phyloP scores from a whole-genome alignment of 2,329 filamentous ascomycete species.

The Claviceps sorghi region DNA sequence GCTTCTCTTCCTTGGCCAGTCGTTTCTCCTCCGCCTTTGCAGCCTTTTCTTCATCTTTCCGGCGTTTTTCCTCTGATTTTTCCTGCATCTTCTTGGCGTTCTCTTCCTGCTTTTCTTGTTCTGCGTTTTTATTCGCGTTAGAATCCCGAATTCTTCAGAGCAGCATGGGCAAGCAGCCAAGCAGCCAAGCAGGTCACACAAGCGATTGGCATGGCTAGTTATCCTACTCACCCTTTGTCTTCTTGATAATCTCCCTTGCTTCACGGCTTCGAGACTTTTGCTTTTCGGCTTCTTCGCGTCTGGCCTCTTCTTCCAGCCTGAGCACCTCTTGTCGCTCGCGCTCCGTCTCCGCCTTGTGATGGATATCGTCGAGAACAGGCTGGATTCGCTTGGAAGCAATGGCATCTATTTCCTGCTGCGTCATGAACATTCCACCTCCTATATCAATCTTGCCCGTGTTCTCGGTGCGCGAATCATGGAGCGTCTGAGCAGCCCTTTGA shows the following conservation, averaged over 20 bases:
- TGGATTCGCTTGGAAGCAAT: constrained; percentile 66
- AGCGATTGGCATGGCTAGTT: too few species aligned
- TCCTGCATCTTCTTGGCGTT: constrained; percentile 13
- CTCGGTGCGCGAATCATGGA: constrained; percentile 44
- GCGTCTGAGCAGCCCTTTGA: constrained; percentile 50
- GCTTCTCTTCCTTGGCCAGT: constrained; percentile 27
- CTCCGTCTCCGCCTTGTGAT: constrained; percentile 60
- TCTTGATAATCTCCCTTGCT: constrained; percentile 36
- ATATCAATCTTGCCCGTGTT: constrained; percentile 48
- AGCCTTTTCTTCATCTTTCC: constrained; percentile 28
- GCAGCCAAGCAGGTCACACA: neutral
- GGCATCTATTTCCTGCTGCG: constrained; percentile 61
- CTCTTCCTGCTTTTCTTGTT: constrained; percentile 30
- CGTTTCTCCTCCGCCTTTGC: constrained; percentile 39
- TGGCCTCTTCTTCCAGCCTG: constrained; percentile 43
- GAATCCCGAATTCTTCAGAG: constrained; percentile 1
- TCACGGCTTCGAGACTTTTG: constrained; percentile 37
- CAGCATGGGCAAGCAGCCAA: neutral
- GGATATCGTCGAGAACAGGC: constrained; percentile 74
- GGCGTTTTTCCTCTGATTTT: constrained; percentile 7
- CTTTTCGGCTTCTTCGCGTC: constrained; percentile 34
- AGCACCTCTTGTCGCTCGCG: constrained; percentile 52
- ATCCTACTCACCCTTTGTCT: constrained; percentile 41
- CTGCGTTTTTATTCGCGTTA: constrained; percentile 14
- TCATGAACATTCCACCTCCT: constrained; percentile 68